phyloP scores from a whole-genome alignment of 495 filamentous ascomycete genomes.

The Aspergillus biplanus region DNA sequence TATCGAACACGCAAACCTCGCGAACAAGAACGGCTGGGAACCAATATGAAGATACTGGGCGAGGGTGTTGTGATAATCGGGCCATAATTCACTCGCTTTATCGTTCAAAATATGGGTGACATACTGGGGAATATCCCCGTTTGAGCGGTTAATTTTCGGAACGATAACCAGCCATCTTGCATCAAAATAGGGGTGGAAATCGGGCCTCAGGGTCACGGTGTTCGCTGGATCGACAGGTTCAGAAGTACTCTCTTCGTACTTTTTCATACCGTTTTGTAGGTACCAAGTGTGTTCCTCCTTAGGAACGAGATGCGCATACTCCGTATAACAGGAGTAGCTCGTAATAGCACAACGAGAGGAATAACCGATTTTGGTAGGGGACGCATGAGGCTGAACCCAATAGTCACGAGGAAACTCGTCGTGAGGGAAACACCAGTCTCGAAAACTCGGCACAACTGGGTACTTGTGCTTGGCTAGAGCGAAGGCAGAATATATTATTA shows the following conservation, averaged over 20 bases:
- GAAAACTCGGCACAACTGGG: not conserved
- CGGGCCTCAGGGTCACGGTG: not conserved
- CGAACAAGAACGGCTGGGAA: not conserved
- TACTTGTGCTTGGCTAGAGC: not conserved
- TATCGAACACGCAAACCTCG: not conserved
- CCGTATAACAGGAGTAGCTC: not conserved
- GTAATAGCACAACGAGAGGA: not conserved
- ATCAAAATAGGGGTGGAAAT: not conserved
- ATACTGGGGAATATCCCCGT: not conserved
- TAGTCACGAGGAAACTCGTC: not conserved
- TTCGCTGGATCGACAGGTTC: not conserved
- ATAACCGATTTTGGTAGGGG: not conserved
- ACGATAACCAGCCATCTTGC: not conserved
- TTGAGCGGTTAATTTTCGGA: not conserved
- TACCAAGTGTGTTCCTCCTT: not conserved
- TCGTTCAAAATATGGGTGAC: constrained; percentile 3
- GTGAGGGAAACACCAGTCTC: not conserved
- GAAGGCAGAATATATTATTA: not conserved
- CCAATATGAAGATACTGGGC: not conserved
- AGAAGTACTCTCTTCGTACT: not conserved
- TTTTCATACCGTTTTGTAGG: not conserved
- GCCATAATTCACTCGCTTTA: not conserved
- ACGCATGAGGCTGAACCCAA: not conserved
- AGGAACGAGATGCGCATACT: not conserved
- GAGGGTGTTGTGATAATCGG: not conserved